Conservation (phyloP, 345 rosid genomes). For the Raphanus sativus region DNA sequence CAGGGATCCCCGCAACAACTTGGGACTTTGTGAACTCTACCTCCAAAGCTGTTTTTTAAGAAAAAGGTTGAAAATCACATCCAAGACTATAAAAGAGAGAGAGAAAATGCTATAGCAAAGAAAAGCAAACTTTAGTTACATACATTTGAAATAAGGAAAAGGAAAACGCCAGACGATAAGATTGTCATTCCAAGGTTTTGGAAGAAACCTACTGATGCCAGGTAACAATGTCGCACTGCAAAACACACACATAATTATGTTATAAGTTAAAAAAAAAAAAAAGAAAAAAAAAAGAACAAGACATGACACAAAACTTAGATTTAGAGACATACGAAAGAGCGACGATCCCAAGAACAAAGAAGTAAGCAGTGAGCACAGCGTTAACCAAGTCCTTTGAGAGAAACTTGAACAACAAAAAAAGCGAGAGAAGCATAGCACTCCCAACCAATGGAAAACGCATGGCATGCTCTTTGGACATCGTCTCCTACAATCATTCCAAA, state of each 20-base stretch:
- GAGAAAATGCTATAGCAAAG: not conserved
- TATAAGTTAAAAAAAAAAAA: not conserved
- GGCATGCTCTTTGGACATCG: conserved; percentile 96
- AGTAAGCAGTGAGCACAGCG: conserved; percentile 89
- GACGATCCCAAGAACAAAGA: conserved; percentile 86
- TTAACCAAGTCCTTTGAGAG: conserved; percentile 94
- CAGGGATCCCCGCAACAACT: conserved; percentile 90
- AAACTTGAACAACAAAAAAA: conserved; percentile 94
- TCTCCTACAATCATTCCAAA: conserved; percentile 62
- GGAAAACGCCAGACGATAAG: conserved; percentile 79
- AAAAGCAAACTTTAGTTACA: conserved; percentile 26
- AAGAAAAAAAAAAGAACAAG: not conserved
- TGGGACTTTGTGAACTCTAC: conserved; percentile 95
- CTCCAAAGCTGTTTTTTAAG: conserved; percentile 77
- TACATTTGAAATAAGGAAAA: conserved; percentile 80
- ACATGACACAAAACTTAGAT: not conserved
- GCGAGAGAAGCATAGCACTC: conserved; percentile 93
- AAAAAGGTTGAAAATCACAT: conserved; percentile 19
- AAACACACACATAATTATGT: not conserved
- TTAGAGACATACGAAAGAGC: conserved; percentile 84
- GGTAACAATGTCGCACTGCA: conserved; percentile 90
- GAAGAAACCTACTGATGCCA: conserved; percentile 70
- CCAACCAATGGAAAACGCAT: conserved; percentile 99
- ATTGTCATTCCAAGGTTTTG: conserved; percentile 80
- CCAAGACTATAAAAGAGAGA: not conserved